Percentiles rank a stretch among this genome's conserved stretches.
Conservation (phyloP, 2,329 filamentous ascomycete genomes). For the Alternaria panax region DNA sequence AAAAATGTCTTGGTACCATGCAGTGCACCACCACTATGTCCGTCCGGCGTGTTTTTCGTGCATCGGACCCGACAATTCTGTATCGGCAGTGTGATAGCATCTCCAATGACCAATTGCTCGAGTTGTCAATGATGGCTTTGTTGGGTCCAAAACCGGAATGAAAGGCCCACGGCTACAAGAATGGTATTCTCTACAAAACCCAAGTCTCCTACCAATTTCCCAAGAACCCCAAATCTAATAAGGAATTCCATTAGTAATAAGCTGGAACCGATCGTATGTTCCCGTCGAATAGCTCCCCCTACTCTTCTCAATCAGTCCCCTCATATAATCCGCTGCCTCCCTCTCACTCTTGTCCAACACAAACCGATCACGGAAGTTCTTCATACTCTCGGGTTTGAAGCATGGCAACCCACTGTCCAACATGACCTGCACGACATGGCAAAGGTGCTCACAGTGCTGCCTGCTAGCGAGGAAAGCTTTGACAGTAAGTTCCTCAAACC, state of each 20-base stretch:
- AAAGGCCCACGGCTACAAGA: not conserved
- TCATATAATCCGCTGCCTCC: slow-evolving; percentile 94
- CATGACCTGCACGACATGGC: slow-evolving; percentile 92
- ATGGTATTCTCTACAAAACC: not conserved
- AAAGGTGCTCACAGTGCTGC: slow-evolving; percentile 86
- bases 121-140: not conserved
- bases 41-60: not conserved
- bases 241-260: slow-evolving; percentile 96
- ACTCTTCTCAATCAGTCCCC: slow-evolving; percentile 86
- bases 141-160: not conserved
- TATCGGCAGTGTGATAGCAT: not conserved
- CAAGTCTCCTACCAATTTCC: not conserved
- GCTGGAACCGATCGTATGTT: slow-evolving; percentile 97
- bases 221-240: slow-evolving; percentile 62
- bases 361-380: slow-evolving; percentile 91
- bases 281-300: slow-evolving; percentile 90
- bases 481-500: slow-evolving; percentile 95
- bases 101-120: not conserved
- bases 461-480: slow-evolving; percentile 92
- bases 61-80: not conserved
- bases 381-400: slow-evolving; percentile 95
- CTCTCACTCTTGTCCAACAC: slow-evolving; percentile 89
- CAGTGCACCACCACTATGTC: not conserved
- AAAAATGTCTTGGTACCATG: not conserved
- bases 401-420: slow-evolving; percentile 94